Base-by-base conservation (phyloP, 1,284 basidiomycete species). In the Cryptococcus sp. region DNA sequence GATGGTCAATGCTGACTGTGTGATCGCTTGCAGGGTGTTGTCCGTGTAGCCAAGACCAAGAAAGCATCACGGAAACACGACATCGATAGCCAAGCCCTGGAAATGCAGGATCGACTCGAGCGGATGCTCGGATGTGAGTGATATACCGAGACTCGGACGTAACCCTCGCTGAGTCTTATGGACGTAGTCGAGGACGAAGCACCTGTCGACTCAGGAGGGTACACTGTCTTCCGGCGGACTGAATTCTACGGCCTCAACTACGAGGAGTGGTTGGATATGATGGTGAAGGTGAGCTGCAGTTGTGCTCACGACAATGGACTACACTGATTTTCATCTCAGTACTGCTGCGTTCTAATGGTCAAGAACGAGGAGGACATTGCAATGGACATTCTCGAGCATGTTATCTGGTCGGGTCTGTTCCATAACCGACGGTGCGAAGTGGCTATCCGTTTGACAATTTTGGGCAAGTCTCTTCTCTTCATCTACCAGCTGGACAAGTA, bases 261-360 rank as follows among this genome's bases (percentile, higher is more conserved):
- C 64, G 87, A 89, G 57, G 86, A 90, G 52, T 98, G 95, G 95
- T 76, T 95, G 50, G 80, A 82, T 3, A 73, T 97, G 20, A 87
- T 93, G 66, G 86, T 95, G 80, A 88, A 93, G 81, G 93, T 91
- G 52, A 59, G 81, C 62, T 23, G 59, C 22, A 7, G 15, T 55
- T 5, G 29, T 53, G 37, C 47, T 2, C 10, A 22, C 1, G 23
- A 22, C 29, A 46, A 37, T 44, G 44, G 51, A 52, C 17, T 26
- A 41, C 19, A 29, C 6, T 61, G 25, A 58, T 26, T 1, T 41
- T n/a, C 34, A 7, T 3, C 16, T 11, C 64, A 97, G 91, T 96
- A 96, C 73, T 85, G 87, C 54, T 92, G 95, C 73, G 81, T 89
- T 7, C 80, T 93, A 39, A 89, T 91, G 63, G 78, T 79, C 26